Percentiles rank a stretch among this genome's conserved stretches.
Conservation (phyloP, 257 asterid genomes). For the Coffea eugenioides region DNA sequence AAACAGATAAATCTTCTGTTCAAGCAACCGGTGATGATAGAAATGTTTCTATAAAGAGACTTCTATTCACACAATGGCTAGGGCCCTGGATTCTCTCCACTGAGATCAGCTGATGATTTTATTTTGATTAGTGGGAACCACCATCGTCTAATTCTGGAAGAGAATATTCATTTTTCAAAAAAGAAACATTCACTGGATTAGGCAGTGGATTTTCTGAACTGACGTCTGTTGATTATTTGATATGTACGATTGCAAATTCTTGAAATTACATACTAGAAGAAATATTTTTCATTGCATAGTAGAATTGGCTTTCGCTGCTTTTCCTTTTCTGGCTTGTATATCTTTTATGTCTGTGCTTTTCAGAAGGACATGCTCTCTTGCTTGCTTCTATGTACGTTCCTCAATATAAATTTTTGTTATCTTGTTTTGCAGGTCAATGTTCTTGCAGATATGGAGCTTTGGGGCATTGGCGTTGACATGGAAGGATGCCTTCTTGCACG, state of each 20-base stretch:
- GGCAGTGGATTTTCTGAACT: not conserved
- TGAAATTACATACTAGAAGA: not conserved
- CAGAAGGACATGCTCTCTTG: not conserved
- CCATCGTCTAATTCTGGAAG: not conserved
- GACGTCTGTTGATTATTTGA: not conserved
- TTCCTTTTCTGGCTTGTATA: not conserved
- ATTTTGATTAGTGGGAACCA: not conserved
- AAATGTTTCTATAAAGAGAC: not conserved
- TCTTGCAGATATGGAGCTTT: slow-evolving; percentile 94
- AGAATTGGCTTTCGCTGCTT: not conserved
- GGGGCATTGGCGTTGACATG: slow-evolving; percentile 97
- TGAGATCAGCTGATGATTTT: not conserved
- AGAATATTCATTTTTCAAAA: not conserved
- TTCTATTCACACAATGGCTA: not conserved
- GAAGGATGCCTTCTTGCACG: slow-evolving; percentile 89
- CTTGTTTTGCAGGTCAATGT: slow-evolving; percentile 54
- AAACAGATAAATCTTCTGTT: not conserved
- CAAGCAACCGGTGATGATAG: not conserved
- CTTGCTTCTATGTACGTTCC: not conserved
- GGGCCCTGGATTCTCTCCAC: not conserved
- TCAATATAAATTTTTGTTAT: not conserved
- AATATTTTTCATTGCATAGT: not conserved
- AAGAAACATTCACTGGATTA: not conserved
- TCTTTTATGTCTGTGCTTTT: not conserved
- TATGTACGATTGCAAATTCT: not conserved